Evolutionary conservation across 2,329 filamentous ascomycete species (phyloP).

Genomic region (Lomentospora prolificans): DNA sequence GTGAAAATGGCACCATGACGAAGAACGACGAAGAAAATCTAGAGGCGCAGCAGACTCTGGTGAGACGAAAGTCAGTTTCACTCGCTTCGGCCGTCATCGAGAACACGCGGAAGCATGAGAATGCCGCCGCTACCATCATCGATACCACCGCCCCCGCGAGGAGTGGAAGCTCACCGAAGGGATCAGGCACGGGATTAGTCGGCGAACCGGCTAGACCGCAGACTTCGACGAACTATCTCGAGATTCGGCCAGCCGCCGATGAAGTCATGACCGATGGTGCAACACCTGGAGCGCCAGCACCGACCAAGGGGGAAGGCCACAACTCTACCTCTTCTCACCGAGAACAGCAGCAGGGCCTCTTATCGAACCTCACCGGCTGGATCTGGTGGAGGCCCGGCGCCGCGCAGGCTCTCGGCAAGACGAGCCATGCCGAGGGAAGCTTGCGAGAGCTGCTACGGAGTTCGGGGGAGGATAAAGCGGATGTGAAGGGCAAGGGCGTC

Average conservation of each 20-base stretch:
- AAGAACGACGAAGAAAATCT: too few relatives aligned
- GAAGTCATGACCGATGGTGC: conserved; percentile 9
- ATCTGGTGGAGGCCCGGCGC: conserved; percentile 10
- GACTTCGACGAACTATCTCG: conserved; percentile 41
- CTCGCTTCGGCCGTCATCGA: conserved; percentile 2
- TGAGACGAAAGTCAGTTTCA: conserved; percentile 9
- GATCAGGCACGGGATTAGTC: conserved; percentile 33
- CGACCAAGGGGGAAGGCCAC: not conserved
- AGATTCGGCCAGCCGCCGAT: conserved; percentile 29
- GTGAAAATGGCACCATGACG: not conserved
- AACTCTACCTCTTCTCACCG: too few relatives aligned
- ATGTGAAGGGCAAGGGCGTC: conserved; percentile 23
- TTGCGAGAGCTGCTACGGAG: conserved; percentile 40
- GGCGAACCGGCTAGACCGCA: conserved; percentile 48
- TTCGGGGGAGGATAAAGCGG: conserved; percentile 15
- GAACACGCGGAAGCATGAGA: conserved; percentile 20
- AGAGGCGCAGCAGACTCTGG: not conserved
- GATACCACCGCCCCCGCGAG: conserved; percentile 14
- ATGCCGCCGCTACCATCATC: conserved; percentile 16
- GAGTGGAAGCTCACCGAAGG: conserved; percentile 17
- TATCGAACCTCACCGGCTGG: conserved; percentile 13
- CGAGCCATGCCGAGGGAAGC: conserved; percentile 39
- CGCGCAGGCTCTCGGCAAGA: not conserved
- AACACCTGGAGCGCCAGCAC: not conserved
- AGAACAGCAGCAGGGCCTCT: conserved; percentile 9